Evolutionary conservation across 2,329 filamentous ascomycete species (phyloP), one percentile per base, ranked within the genome.

Genomic region (Penicillium digitatum): DNA sequence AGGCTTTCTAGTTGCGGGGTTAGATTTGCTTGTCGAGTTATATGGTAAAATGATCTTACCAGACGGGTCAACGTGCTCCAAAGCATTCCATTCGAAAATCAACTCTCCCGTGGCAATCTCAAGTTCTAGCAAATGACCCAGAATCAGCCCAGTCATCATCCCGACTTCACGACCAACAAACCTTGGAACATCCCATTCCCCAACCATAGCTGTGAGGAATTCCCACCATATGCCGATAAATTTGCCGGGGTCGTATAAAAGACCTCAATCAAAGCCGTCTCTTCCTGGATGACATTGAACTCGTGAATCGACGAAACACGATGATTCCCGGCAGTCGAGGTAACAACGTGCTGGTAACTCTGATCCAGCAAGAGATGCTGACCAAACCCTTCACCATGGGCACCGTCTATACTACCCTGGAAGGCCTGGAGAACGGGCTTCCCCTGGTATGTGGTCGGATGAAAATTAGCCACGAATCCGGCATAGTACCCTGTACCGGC

Each of bases 391-490:
- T 79, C 78, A 2, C 78, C 79, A 55, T 80, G 77, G 0, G 66
- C 69, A 3, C 73, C 65, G 55, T 81, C 77, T 34, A 78, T 75
- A 26, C 75, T 72, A 1, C 80, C 81, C 59, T 82, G 77, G 44
- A 82, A 82, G 32, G 71, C 74, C 56, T 78, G 79, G 1, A 83
- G 68, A 1, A 82, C 74, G 51, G 79, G 74, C 55, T 77, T 67
- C 5, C 78, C 81, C 31, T 76, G 73, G 72, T 74, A 81, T 3
- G 71, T 48, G 1, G 59, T 57, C 10, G 70, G 0, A 63, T 76
- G 79, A 66, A 83, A 81, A 62, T 81, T 81, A 53, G 73, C 76
- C 0, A 75, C 64, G 75, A 78, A 81, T 52, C 76, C 77, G 39
- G 73, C 74, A 56, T 76, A 80, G 58, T 77, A 75, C 3, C 74